Evolutionary conservation across 148 eudicot genomes (phyloP).

Genomic region (Rhododendron mucronatum): DNA sequence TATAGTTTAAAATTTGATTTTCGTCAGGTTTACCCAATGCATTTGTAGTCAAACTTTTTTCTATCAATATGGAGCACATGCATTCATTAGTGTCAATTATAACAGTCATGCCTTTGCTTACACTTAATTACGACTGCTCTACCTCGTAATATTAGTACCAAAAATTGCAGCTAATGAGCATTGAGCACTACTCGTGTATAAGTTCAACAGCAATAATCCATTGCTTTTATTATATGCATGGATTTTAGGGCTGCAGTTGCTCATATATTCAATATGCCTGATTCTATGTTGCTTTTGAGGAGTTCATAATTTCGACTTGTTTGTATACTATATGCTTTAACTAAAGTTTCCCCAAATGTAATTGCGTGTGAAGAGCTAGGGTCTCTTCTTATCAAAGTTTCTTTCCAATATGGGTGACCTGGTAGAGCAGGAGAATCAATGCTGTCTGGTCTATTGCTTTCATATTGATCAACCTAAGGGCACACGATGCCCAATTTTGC

Average conservation of each 20-base stretch:
- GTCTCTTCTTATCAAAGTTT: background rate
- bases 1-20: background rate
- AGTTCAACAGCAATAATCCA: background rate
- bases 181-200: background rate
- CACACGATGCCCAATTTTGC: background rate
- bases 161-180: background rate
- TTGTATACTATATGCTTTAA: background rate
- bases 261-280: background rate
- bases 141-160: background rate
- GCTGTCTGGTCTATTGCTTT: background rate
- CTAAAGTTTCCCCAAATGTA: background rate
- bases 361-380: background rate
- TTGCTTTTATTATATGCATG: background rate
- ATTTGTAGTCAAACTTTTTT: background rate
- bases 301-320: background rate
- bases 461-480: background rate
- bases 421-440: background rate
- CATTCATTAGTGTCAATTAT: background rate
- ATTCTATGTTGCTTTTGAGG: background rate
- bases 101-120: background rate
- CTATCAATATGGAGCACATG: background rate
- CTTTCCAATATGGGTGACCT: background rate
- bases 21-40: background rate
- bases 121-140: background rate
- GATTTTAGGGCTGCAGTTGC: background rate